phyloP scores from a whole-genome alignment of 2,329 filamentous ascomycete species.

The Hypoxylon sp. region DNA sequence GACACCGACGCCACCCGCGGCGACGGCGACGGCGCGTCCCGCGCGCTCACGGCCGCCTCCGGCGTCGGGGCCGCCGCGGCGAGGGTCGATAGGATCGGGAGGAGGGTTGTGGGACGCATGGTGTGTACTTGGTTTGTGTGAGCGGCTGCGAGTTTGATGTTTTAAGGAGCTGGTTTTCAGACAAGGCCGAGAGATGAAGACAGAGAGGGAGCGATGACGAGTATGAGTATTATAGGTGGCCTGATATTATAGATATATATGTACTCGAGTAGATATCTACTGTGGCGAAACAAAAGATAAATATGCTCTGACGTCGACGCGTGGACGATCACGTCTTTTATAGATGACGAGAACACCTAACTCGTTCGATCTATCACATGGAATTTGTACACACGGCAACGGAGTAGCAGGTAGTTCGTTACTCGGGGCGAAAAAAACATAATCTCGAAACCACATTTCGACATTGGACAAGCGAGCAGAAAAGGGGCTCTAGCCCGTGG shows the following conservation, averaged over 20 bases:
- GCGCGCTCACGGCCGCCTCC: constrained; percentile 21
- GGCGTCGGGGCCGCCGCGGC: constrained; percentile 33
- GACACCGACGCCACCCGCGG: constrained; percentile 46
- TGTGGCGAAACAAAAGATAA: constrained; percentile 12
- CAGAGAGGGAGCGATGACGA: background rate
- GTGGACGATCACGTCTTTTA: constrained; percentile 26
- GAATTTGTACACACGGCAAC: background rate
- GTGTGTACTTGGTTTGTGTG: constrained; percentile 27
- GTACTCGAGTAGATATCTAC: background rate
- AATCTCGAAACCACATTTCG: constrained; percentile 28
- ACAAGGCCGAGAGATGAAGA: background rate
- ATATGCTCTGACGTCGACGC: background rate
- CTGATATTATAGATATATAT: constrained; percentile 10
- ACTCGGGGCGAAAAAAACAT: constrained; percentile 2
- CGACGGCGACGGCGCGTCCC: constrained; percentile 38
- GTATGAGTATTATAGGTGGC: constrained; percentile 4
- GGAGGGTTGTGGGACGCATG: constrained; percentile 33
- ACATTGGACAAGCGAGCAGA: constrained; percentile 1
- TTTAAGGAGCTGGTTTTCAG: background rate
- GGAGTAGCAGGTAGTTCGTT: background rate
- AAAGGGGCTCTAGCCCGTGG: constrained; percentile 17
- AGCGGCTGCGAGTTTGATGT: background rate
- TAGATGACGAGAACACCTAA: constrained; percentile 8
- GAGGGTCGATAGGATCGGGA: constrained; percentile 28
- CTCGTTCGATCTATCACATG: constrained; percentile 26